Evolutionary conservation across 352 stramenopile species (phyloP), one percentile per base, ranked within the genome.

Genomic region (Globisporangium takayamanum): DNA sequence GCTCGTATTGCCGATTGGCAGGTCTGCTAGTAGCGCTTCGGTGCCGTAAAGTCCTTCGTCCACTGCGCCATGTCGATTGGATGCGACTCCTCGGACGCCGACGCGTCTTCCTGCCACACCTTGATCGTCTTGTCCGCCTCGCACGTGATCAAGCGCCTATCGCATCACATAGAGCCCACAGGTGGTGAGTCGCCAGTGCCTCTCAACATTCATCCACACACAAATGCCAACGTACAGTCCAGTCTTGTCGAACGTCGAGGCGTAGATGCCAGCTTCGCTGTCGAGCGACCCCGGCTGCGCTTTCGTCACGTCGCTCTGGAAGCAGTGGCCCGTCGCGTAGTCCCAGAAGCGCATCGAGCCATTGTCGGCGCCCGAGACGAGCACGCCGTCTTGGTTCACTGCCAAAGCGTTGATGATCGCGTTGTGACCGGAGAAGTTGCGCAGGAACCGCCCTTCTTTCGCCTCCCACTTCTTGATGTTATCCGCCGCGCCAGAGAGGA

Each of bases 101-200:
- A 78, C 22, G 87, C 73, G 66, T 99, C 95, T 64, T 98, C 92
- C 59, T 98, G 95, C 96, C 96, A 99, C 62, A 99, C 97, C 65
- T 99, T 99, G 70, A 99, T 98, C 3, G 94, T 98, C 78, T 99
- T 99, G 78, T 99, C 98, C 0, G 96, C 97, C 72, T 99, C 97
- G 59, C 95, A 97, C 18, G 97, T 99, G 66, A 99, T 97, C 26
- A 99, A 86, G 25, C 98, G 89, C 50, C 94, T 99, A 49, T 20
- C 2, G 3, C 15, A 36, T 5, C 45, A 46, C 28, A 57, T 30
- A 2, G 18, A 63, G 33, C 49, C 68, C 25, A 53, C 50, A 55
- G 37, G 26, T 44, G 26, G 37, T 62, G 36, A 46, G 56, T n/a
- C 26, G 8, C 7, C 33, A 11, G 26, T 22, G 20, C 0, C 26